Conservation (phyloP, 345 rosid genomes). For the Pugionium dolabratum region DNA sequence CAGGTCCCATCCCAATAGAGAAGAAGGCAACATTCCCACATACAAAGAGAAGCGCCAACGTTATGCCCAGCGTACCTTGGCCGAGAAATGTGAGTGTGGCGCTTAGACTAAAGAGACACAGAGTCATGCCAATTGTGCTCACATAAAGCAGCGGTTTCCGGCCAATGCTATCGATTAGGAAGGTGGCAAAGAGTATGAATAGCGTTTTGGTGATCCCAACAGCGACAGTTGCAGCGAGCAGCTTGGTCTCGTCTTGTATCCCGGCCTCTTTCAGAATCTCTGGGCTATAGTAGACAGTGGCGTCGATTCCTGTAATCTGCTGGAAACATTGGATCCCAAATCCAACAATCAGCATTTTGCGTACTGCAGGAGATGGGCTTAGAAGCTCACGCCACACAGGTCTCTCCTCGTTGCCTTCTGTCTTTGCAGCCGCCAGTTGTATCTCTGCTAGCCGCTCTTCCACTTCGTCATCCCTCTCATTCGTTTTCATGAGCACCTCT, state of each 20-base stretch:
- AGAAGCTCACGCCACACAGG: constrained; percentile 77
- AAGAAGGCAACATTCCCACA: constrained; percentile 85
- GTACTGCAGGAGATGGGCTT: constrained; percentile 68
- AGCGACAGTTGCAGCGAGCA: constrained; percentile 73
- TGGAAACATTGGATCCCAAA: constrained; percentile 91
- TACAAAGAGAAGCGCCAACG: constrained; percentile 53
- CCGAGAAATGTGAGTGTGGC: constrained; percentile 58
- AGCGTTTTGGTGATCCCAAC: constrained; percentile 72
- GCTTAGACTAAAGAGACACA: constrained; percentile 61
- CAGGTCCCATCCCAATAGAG: constrained; percentile 77
- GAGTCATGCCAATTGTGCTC: constrained; percentile 85
- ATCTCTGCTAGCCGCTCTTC: constrained; percentile 83
- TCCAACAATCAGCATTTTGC: constrained; percentile 69
- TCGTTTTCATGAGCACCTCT: constrained; percentile 70
- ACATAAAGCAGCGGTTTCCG: constrained; percentile 76
- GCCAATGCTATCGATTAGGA: constrained; percentile 66
- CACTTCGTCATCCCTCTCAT: constrained; percentile 64
- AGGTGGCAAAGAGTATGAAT: constrained; percentile 65
- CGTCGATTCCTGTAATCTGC: constrained; percentile 78
- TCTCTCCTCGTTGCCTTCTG: constrained; percentile 58
- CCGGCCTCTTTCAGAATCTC: constrained; percentile 70
- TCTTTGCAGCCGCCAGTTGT: constrained; percentile 62
- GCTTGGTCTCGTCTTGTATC: constrained; percentile 53
- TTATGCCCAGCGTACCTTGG: constrained; percentile 48
- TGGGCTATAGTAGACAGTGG: constrained; percentile 84